These are phyloP conservation scores for Buddleja alternifolia DNA, from an alignment of 257 asterid genomes.

Conservation along the genomic window DNA sequence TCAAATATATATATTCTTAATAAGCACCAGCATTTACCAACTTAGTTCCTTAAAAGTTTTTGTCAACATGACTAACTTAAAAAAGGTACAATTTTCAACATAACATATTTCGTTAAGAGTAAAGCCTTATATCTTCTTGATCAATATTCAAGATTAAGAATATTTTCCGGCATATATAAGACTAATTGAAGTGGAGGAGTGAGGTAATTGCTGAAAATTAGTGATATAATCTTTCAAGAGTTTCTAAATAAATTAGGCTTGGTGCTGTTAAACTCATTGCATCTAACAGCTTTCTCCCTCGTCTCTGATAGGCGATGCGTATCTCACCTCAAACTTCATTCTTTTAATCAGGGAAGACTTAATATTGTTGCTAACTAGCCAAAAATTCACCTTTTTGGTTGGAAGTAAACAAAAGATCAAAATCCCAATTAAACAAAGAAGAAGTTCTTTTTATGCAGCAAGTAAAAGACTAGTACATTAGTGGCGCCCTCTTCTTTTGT, in stretches of 20 bases:
- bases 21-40: background rate
- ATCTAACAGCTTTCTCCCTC: background rate
- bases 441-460: background rate
- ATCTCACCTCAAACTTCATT: background rate
- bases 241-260: background rate
- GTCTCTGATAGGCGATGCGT: background rate
- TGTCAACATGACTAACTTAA: background rate
- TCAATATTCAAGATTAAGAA: background rate
- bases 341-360: background rate
- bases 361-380: slow-evolving; percentile 1
- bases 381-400: background rate
- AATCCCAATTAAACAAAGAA: background rate
- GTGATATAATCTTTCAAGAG: background rate
- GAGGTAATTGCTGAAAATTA: background rate
- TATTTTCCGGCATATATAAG: background rate
- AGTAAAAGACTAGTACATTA: background rate
- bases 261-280: background rate
- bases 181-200: background rate
- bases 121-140: background rate
- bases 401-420: background rate
- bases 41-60: background rate
- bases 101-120: too few species aligned
- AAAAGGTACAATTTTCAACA: background rate
- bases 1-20: slow-evolving; percentile 16
- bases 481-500: background rate